Base-by-base conservation (phyloP, 805 yeast genomes). In the Wickerhamomyces mucosus region DNA sequence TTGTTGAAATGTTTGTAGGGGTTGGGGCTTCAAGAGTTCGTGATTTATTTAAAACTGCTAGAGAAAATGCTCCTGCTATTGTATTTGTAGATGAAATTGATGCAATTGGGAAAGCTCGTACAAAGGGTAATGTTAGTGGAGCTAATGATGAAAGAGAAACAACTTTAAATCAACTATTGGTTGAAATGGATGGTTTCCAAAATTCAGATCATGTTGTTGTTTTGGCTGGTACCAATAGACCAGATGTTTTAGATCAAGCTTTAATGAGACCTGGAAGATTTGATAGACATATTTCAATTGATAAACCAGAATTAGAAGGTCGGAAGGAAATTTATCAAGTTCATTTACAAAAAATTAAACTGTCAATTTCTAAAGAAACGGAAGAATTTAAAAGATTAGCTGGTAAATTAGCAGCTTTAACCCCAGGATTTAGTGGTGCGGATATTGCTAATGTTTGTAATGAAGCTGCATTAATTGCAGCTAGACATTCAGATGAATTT, bases 341-440 rank as follows among this genome's bases (percentile, higher is more conserved):
- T 26, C 94, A 94, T 56, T 65, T 94, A 55, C 60, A 63, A 29
- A 81, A 81, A 41, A 65, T 94, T 48, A 78, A 72, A 36, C 62
- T 88, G 37, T 64, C 59, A 14, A 64, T 69, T 27, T 58, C 59
- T 30, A 48, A 49, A 14, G 64, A 67, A 27, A 50, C 45, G 6
- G 58, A 63, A 3, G 60, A 65, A 22, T 63, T 72, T 32, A 72
- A 65, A 34, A 63, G 59, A 17, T 69, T 92, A 44, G 74, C 88
- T 16, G 96, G 95, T 26, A 75, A 88, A 48, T 67, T 92, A 38
- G 92, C 96, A 7, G 96, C 97, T 1, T 66, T 94, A 50, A 92
- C 99, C 0, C 97, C 98, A 1, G 98, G 98, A 0, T 92, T 92
- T 51, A 79, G 95, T 1, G 99, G 99, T 52, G 99, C 99, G 13